Conservation (phyloP, 257 asterid genomes). For the Datura wrightii region DNA sequence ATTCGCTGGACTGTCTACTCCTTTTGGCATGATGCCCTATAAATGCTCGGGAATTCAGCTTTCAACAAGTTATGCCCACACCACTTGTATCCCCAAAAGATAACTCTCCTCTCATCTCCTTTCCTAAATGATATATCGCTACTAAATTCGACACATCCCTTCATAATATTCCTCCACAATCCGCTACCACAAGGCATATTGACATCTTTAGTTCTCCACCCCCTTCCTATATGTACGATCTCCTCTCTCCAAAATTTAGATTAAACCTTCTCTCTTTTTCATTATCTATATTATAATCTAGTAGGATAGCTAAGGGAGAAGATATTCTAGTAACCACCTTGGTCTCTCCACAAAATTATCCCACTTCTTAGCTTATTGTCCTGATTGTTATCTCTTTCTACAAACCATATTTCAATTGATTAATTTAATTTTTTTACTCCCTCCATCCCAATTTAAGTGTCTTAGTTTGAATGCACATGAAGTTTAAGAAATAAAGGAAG, state of each 20-base stretch:
- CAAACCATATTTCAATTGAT: neutral
- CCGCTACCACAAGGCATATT: too few relatives aligned
- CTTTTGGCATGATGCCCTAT: neutral
- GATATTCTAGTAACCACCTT: neutral
- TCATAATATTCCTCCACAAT: too few relatives aligned
- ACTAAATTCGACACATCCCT: neutral
- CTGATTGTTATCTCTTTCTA: neutral
- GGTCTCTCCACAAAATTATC: neutral
- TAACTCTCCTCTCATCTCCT: neutral
- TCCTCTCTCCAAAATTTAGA: neutral
- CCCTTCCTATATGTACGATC: constrained; percentile 11
- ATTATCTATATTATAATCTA: neutral
- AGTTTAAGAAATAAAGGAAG: too few relatives aligned
- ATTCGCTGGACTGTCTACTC: neutral
- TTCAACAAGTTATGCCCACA: neutral
- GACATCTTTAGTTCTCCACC: too few relatives aligned
- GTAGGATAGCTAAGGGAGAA: neutral
- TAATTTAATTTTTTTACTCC: neutral
- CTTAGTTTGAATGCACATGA: too few relatives aligned
- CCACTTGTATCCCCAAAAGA: neutral
- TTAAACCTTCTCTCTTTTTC: neutral
- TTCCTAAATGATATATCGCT: neutral
- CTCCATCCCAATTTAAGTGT: too few relatives aligned
- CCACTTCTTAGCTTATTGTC: neutral
- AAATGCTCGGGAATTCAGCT: neutral